Conservation (phyloP, 306 rosid species). For the Dalbergia cochinchinensis region DNA sequence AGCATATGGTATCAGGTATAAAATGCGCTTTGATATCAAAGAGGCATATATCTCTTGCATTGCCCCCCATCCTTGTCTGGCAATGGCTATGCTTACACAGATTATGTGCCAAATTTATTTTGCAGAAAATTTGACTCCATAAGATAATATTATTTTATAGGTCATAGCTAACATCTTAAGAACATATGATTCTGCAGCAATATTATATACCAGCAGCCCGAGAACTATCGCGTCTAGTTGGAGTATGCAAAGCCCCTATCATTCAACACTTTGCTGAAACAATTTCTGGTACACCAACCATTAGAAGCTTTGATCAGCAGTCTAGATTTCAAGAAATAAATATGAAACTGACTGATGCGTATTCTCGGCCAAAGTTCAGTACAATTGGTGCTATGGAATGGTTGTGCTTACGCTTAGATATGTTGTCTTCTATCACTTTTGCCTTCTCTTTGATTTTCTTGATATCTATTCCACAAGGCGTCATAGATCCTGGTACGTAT, state of each 20-base stretch:
- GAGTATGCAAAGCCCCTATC: constrained; percentile 88
- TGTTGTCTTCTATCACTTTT: constrained; percentile 77
- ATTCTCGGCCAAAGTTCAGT: constrained; percentile 75
- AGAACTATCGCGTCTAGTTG: constrained; percentile 81
- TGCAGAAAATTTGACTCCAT: constrained; percentile 1
- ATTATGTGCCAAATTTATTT: not conserved
- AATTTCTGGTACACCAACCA: constrained; percentile 80
- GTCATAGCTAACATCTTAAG: constrained; percentile 6
- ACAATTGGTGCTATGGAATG: constrained; percentile 82
- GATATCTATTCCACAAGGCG: constrained; percentile 73
- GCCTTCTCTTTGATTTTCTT: constrained; percentile 72
- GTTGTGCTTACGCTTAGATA: constrained; percentile 80
- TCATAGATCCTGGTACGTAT: constrained; percentile 77
- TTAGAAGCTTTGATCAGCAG: constrained; percentile 86
- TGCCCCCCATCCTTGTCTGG: not conserved
- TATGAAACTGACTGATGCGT: constrained; percentile 77
- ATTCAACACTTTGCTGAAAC: constrained; percentile 92
- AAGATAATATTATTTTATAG: constrained; percentile 5
- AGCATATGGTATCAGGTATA: constrained; percentile 83
- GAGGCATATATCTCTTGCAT: not conserved
- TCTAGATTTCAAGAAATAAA: constrained; percentile 72
- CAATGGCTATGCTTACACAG: not conserved
- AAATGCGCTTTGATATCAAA: constrained; percentile 2
- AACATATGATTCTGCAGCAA: constrained; percentile 62
- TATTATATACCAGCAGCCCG: constrained; percentile 79